These are phyloP conservation scores for Phytopythium sindhum DNA, from an alignment of 352 stramenopile species.

Conservation along the genomic window DNA sequence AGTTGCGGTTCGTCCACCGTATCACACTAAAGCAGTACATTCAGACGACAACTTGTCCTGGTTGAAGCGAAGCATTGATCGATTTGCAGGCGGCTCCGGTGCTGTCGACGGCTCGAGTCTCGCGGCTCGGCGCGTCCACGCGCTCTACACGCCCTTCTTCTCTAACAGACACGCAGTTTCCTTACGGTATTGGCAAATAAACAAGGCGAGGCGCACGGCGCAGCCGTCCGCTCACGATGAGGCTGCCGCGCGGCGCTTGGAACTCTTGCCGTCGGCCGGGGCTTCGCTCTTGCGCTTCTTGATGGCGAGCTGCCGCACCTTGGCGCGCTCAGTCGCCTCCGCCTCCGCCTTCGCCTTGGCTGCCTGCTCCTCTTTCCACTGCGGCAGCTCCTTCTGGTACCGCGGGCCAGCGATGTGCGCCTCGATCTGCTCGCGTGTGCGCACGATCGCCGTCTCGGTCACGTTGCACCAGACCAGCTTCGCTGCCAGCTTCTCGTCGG, in stretches of 20 bases:
- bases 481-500: constrained; percentile 44
- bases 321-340: constrained; percentile 21
- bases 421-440: constrained; percentile 45
- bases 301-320: constrained; percentile 19
- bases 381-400: constrained; percentile 55
- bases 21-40: no score
- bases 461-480: constrained; percentile 62
- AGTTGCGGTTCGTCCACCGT: background rate
- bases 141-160: background rate
- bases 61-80: background rate
- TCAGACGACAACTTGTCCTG: background rate
- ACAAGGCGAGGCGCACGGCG: background rate
- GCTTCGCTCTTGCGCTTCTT: constrained; percentile 30
- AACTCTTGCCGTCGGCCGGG: constrained; percentile 1
- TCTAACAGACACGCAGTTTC: constrained; percentile 6
- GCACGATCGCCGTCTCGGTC: constrained; percentile 50
- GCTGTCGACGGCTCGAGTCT: background rate
- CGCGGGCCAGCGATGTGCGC: constrained; percentile 44
- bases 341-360: constrained; percentile 31
- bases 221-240: background rate
- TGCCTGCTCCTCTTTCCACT: constrained; percentile 47
- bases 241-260: background rate
- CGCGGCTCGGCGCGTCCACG: background rate
- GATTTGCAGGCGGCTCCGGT: background rate
- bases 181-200: constrained; percentile 9